A percentile compares a stretch with the other conserved stretches of the same genome.
These are phyloP conservation scores for Cucumis cinereus DNA, from an alignment of 306 rosid species.

Conservation along the genomic window DNA sequence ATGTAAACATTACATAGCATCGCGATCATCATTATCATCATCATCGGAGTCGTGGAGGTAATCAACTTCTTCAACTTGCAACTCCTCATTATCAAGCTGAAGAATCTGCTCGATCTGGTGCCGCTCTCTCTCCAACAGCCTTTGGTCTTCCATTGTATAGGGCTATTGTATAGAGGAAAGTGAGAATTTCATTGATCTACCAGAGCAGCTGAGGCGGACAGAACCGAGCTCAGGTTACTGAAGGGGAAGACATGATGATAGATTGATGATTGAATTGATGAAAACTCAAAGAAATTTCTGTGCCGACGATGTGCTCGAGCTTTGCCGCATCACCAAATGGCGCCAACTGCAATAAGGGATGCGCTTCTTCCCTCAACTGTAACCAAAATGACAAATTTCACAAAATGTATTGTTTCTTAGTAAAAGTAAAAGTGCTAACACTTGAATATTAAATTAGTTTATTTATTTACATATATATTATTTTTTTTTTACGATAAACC, in stretches of 20 bases:
- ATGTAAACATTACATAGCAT: constrained; percentile 27
- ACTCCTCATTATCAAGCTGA: constrained; percentile 77
- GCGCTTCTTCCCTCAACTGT: not conserved
- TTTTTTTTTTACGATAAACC: no score
- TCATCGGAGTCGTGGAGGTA: constrained; percentile 33
- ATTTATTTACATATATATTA: no score
- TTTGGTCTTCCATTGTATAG: constrained; percentile 40
- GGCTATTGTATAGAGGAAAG: not conserved
- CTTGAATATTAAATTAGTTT: no score
- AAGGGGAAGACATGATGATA: not conserved
- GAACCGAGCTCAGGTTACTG: not conserved
- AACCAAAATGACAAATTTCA: no score
- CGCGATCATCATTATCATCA: constrained; percentile 10
- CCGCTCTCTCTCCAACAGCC: constrained; percentile 56
- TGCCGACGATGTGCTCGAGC: not conserved
- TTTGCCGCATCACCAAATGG: not conserved
- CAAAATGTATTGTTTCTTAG: no score
- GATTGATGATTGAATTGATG: not conserved
- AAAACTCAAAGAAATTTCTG: not conserved
- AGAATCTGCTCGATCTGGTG: constrained; percentile 78
- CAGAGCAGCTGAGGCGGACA: not conserved
- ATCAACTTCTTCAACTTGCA: constrained; percentile 77
- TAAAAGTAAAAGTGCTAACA: no score
- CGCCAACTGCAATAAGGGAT: not conserved
- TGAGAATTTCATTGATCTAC: not conserved